Evolutionary conservation across 257 asterid species (phyloP).

Genomic region (Solanum ossicruentum): DNA sequence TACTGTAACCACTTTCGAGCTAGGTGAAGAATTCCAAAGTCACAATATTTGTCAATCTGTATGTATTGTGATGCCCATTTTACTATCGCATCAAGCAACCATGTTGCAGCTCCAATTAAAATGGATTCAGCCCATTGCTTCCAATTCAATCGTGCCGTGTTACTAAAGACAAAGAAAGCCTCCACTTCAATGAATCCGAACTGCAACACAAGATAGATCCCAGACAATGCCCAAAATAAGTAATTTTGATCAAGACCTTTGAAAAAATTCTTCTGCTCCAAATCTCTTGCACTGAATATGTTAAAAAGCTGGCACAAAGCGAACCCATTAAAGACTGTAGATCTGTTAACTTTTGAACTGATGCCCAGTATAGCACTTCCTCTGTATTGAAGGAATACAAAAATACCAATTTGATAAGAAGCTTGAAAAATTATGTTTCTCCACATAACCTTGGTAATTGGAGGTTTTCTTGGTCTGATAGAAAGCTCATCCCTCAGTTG

Average conservation of each 20-base stretch:
- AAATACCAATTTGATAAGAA: constrained; percentile 12
- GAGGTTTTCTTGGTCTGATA: background rate
- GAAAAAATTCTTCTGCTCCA: background rate
- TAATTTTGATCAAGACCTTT: background rate
- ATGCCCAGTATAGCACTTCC: constrained; percentile 10
- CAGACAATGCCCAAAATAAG: background rate
- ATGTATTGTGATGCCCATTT: background rate
- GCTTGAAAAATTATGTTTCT: constrained; percentile 18
- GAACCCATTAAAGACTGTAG: constrained; percentile 6
- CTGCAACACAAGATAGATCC: background rate
- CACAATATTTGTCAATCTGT: background rate
- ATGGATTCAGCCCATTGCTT: background rate
- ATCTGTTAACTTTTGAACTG: background rate
- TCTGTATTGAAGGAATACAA: constrained; percentile 6
- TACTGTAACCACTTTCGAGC: background rate
- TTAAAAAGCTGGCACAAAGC: background rate
- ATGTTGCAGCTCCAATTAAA: background rate
- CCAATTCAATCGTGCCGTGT: background rate
- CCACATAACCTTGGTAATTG: constrained; percentile 16
- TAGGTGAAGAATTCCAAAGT: background rate
- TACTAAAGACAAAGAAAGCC: background rate
- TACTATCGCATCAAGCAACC: background rate
- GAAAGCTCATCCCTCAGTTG: background rate
- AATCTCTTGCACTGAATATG: background rate
- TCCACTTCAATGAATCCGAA: background rate